phyloP scores from a whole-genome alignment of 2,329 filamentous ascomycete species.

The Diaporthe vaccinii region DNA sequence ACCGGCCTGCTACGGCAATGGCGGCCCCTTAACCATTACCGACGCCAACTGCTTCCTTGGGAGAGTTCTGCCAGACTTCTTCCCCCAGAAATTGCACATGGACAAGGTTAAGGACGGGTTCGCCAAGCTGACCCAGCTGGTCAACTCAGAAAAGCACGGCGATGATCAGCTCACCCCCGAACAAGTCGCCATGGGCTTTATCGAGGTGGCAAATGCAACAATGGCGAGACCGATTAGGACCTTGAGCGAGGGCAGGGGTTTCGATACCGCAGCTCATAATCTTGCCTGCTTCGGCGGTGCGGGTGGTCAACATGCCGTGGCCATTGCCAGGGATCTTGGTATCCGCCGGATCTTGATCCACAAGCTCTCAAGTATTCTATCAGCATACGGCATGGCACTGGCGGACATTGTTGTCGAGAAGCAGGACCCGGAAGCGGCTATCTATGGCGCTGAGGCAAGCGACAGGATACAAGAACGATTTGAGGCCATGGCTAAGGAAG shows the following conservation, averaged over 20 bases:
- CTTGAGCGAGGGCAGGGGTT: conserved; percentile 87
- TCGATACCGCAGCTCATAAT: conserved; percentile 86
- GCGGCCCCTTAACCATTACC: conserved; percentile 85
- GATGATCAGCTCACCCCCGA: conserved; percentile 80
- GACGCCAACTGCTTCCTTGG: conserved; percentile 88
- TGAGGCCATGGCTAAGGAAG: conserved; percentile 79
- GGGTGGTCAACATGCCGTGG: conserved; percentile 86
- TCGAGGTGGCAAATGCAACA: conserved; percentile 87
- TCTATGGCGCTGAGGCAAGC: conserved; percentile 71
- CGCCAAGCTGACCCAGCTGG: conserved; percentile 71
- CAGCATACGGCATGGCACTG: conserved; percentile 88
- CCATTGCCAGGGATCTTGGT: conserved; percentile 83
- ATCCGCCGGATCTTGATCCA: conserved; percentile 86
- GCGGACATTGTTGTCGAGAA: conserved; percentile 90
- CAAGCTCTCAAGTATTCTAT: conserved; percentile 85
- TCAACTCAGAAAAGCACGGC: conserved; percentile 80
- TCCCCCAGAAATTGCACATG: conserved; percentile 62
- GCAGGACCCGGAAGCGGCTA: conserved; percentile 76
- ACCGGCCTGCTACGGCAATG: conserved; percentile 87
- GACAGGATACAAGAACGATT: conserved; percentile 78
- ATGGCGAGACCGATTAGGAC: conserved; percentile 90
- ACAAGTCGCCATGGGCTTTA: conserved; percentile 86
- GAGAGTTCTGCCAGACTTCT: conserved; percentile 84
- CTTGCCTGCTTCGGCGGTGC: conserved; percentile 67
- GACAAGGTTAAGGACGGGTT: conserved; percentile 24